Conservation (phyloP, 192 early-diverging fungal species). For the Coemansia sp. region DNA sequence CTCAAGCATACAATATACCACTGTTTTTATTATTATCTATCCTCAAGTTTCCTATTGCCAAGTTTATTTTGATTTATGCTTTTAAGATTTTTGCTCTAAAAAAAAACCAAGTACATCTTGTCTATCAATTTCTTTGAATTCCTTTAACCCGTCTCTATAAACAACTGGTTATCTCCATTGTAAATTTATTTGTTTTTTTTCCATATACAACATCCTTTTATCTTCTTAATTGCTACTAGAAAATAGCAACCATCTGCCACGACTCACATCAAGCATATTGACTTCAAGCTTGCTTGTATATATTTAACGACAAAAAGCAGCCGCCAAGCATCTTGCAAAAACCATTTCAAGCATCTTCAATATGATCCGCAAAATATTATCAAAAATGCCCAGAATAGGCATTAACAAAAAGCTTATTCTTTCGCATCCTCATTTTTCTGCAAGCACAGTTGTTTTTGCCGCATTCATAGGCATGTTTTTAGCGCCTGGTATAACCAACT, state of each 20-base stretch:
- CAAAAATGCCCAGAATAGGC: constrained; percentile 40
- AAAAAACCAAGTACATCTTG: background rate
- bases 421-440: constrained; percentile 32
- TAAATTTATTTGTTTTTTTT: background rate
- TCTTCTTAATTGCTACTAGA: background rate
- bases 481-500: constrained; percentile 48
- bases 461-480: constrained; percentile 53
- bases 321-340: background rate
- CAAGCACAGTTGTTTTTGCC: constrained; percentile 33
- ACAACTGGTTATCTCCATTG: too few relatives aligned
- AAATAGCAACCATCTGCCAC: too few relatives aligned
- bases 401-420: constrained; percentile 38
- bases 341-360: background rate
- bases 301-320: background rate
- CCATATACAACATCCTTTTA: background rate
- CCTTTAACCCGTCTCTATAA: too few relatives aligned
- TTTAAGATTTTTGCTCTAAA: background rate
- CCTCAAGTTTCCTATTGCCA: too few relatives aligned
- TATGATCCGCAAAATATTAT: constrained; percentile 4
- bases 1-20: too few relatives aligned
- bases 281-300: background rate
- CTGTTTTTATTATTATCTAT: too few relatives aligned
- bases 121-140: too few relatives aligned
- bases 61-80: background rate
- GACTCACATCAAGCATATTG: background rate